Evolutionary conservation across 805 yeast species (phyloP), one percentile per base, ranked within the genome.

Genomic region (Cyberlindnera maritima): DNA sequence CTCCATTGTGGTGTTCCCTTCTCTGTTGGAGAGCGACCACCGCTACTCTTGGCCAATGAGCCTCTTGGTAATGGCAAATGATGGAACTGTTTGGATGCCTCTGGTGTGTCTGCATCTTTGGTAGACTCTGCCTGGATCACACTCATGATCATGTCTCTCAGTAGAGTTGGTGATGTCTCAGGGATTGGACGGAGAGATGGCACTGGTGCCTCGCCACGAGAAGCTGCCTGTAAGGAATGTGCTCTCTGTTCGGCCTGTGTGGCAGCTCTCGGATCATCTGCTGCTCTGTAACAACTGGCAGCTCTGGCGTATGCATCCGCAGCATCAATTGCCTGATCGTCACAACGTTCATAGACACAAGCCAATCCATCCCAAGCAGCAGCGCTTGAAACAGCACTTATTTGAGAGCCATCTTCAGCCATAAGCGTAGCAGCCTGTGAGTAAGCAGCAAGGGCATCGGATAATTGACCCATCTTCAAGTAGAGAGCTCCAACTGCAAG

Each of bases 371-470:
- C 83, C 86, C 86, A 81, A 1, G 85, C 84, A 13, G 79, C 68
- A 2, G 82, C 85, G 5, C 76, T 68, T 3, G 68, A 62, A 20
- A 62, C 40, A 9, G 63, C 61, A 23, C 60, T 50, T 1, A 74
- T 71, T 1, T 69, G 68, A 8, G 73, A 66, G 11, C 69, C 69
- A 39, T 75, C 79, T 41, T 75, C 78, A 36, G 69, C 65, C 52
- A 75, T 76, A 11, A 80, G 59, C 39, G 80, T 67, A 17, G 81
- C 72, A 2, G 85, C 87, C 59, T 81, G 85, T 0, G 85, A 76
- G 57, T 79, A 83, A 2, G 88, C 87, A 6, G 83, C 80, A 42
- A 83, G 65, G 0, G 88, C 82, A 57, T 83, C 88, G 3, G 81
- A 76, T 20, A 83, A 60, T 61, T 83, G 88, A 39, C 77, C 77